Base-by-base conservation (phyloP, 1,139 yeast genomes). In the Kodamaea ohmeri region DNA sequence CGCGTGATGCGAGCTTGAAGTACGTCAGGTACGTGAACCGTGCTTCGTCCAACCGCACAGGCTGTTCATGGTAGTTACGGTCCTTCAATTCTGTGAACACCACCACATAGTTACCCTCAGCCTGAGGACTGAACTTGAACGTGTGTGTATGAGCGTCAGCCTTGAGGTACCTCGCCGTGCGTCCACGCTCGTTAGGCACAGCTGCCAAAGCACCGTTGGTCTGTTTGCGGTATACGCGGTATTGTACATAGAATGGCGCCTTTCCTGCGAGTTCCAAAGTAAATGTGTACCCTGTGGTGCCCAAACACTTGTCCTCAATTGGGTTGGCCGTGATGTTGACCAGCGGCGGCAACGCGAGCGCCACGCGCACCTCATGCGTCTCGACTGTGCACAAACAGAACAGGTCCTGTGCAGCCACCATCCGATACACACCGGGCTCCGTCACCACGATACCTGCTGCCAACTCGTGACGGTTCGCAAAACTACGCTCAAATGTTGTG, bases 221-320 rank as follows among this genome's bases (percentile, higher is more conserved):
- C 46, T 44, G 54, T 45, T 57, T 67, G 40, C 78, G 76, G 52
- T 76, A 85, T 6, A 83, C 80, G 31, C 74, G 71, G 44, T 82
- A 81, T 30, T 71, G 72, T 12, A 89, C 71, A 34, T 71, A 72
- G 61, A 84, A 92, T 3, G 97, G 97, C 1, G 96, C 84, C 19
- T 80, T 74, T 12, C 98, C 98, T 4, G 75, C 63, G 37, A 86
- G 71, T 34, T 78, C 82, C 47, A 90, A 89, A 34, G 76, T 75
- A 42, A 88, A 79, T 17, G 67, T 65, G 49, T 71, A 77, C 0
- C 97, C 98, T 7, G 88, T 81, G 37, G 90, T 87, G 1, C 98
- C 98, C 24, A 94, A 85, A 64, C 99, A 92, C 42, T 83, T 78
- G 53, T 92, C 97, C 25, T 79, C 67, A 2, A 90, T 78, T 2